phyloP scores from a whole-genome alignment of 1,284 basidiomycete species.

The Lentinula novae-zelandiae region DNA sequence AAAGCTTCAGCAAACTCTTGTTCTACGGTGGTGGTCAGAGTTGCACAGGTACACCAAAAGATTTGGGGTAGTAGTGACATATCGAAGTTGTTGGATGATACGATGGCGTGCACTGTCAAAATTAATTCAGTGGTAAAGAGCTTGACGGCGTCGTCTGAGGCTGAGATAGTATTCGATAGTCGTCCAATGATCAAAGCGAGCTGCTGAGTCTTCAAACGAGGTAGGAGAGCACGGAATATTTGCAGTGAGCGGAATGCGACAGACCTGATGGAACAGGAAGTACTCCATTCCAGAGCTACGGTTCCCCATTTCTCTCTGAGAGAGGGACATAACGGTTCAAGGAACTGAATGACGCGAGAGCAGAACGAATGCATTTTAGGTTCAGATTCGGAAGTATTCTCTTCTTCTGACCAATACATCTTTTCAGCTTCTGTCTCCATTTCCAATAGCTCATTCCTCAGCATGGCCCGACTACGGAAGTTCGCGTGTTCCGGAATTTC shows the following conservation, averaged over 20 bases:
- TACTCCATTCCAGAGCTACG: constrained; percentile 82
- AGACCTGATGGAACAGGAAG: constrained; percentile 81
- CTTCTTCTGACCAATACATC: constrained; percentile 75
- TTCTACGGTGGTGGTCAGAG: constrained; percentile 81
- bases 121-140: constrained; percentile 84
- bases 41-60: constrained; percentile 86
- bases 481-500: constrained; percentile 53
- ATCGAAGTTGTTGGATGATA: constrained; percentile 55
- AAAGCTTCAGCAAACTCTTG: constrained; percentile 75
- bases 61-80: constrained; percentile 72
- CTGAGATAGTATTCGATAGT: constrained; percentile 82
- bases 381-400: constrained; percentile 47
- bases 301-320: constrained; percentile 80
- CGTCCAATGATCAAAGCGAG: constrained; percentile 81
- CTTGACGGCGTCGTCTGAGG: constrained; percentile 73
- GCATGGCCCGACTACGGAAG: constrained; percentile 40
- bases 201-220: constrained; percentile 68
- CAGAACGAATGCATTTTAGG: constrained; percentile 71
- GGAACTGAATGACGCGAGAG: constrained; percentile 61
- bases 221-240: constrained; percentile 83
- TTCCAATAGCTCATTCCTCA: constrained; percentile 49
- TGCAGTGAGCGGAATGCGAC: constrained; percentile 90
- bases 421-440: constrained; percentile 58
- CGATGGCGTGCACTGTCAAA: constrained; percentile 71
- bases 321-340: constrained; percentile 67